Evolutionary conservation across 805 yeast species (phyloP).

Genomic region (Candida boleticola): DNA sequence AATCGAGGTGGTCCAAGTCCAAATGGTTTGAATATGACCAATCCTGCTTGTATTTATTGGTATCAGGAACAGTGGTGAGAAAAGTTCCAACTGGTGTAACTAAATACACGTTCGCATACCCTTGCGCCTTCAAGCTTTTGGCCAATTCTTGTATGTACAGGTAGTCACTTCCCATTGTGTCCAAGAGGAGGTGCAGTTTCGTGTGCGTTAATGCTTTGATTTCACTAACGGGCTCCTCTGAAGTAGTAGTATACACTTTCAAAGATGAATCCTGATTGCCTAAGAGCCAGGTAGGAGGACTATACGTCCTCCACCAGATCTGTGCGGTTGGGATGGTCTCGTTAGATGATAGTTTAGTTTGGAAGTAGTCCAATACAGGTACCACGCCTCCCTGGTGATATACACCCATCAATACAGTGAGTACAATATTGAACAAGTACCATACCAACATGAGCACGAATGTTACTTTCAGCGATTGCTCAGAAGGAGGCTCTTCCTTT

Average conservation of each 20-base stretch:
- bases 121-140: background rate
- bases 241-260: slow-evolving; percentile 14
- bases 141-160: slow-evolving; percentile 20
- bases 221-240: slow-evolving; percentile 9
- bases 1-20: slow-evolving; percentile 75
- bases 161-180: slow-evolving; percentile 48
- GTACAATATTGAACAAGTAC: slow-evolving; percentile 59
- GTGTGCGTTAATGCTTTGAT: background rate
- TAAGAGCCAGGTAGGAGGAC: slow-evolving; percentile 88
- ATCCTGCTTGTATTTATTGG: slow-evolving; percentile 12
- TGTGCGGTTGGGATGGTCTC: slow-evolving; percentile 26
- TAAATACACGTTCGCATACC: slow-evolving; percentile 15
- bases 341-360: too few species aligned
- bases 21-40: slow-evolving; percentile 48
- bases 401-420: slow-evolving; percentile 71
- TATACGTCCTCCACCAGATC: slow-evolving; percentile 92
- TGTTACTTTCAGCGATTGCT: slow-evolving; percentile 7
- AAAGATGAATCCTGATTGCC: slow-evolving; percentile 22
- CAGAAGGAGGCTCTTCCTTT: background rate
- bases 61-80: slow-evolving; percentile 16
- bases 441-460: slow-evolving; percentile 41
- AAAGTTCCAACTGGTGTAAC: slow-evolving; percentile 43
- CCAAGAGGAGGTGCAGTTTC: slow-evolving; percentile 26
- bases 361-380: slow-evolving; percentile 52
- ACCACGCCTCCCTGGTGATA: slow-evolving; percentile 91